Evolutionary conservation across 768 basidiomycete genomes (phyloP), one percentile per base, ranked within the genome.

Genomic region (Collybia sordida): DNA sequence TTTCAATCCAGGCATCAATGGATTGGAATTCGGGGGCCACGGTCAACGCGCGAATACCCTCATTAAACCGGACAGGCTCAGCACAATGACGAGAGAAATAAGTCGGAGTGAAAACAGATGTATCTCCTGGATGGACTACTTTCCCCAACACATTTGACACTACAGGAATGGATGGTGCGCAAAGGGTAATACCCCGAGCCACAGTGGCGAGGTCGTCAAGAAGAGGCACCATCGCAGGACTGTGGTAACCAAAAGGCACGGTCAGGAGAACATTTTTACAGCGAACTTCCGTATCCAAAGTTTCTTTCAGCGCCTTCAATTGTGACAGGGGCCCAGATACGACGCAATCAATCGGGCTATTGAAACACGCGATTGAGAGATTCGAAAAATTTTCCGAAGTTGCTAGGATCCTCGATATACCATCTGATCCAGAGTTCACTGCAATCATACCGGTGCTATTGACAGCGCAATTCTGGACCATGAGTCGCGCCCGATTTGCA

Each of bases 181-280:
- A 64, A 35, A 82, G 54, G 0, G 62, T 59, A 28, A 81, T 57
- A 5, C 57, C 61, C 8, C 56, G 59, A 9, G 76, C 73, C 3
- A 81, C 53, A 0, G 54, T 54, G 28, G 62, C 66, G 24, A 89
- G 73, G 40, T 78, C 77, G n/a, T 72, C 66, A 12, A 82, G 52
- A 9, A 87, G 56, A 0, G 84, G 78, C 5, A 64, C 60, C 86
- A 90, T 86, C 1, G 82, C 79, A n/a, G 68, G 49, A 38, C 82
- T 85, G 64, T 90, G 88, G 58, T 80, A 86, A 1, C 79, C 88
- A 51, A 80, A 85, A 1, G 81, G 80, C 7, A 85, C 79, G 4
- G 70, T 54, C 1, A 90, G 70, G 37, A 75, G 57, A 14, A 70
- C 61, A 35, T 62, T 72, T 57, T 74, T 78, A 61, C 70, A 75